Evolutionary conservation across 106 monocot species (phyloP).

Genomic region (Phalaenopsis equestris): DNA sequence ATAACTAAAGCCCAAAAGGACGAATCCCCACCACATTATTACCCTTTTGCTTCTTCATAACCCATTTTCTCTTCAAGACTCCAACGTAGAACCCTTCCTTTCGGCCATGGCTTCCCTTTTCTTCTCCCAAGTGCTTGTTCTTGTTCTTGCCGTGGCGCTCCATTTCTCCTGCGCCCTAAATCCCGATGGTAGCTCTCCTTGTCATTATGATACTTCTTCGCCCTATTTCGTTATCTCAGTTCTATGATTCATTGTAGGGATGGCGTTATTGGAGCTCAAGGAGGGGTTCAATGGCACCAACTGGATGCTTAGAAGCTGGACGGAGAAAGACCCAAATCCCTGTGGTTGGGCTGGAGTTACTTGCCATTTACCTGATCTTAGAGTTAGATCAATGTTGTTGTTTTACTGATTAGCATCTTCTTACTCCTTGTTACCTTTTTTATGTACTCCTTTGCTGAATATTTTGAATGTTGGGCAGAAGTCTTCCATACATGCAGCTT

Average conservation of each 20-base stretch:
- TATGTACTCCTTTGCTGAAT: not conserved
- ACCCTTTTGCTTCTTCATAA: not conserved
- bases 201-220: not conserved
- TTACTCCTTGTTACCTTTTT: not conserved
- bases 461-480: constrained; percentile 27
- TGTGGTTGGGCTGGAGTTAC: constrained; percentile 81
- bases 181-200: constrained; percentile 4
- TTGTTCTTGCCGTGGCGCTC: not conserved
- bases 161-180: constrained; percentile 5
- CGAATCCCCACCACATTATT: not conserved
- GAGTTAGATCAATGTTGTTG: constrained; percentile 72
- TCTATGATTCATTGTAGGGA: constrained; percentile 26
- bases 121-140: not conserved
- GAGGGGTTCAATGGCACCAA: constrained; percentile 49
- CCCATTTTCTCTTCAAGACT: not conserved
- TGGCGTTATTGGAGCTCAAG: constrained; percentile 74
- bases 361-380: constrained; percentile 68
- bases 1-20: constrained; percentile 3
- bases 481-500: constrained; percentile 83
- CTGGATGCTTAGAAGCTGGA: constrained; percentile 53
- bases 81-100: not conserved
- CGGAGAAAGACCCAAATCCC: constrained; percentile 43
- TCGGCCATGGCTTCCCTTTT: not conserved
- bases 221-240: not conserved
- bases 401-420: not conserved